Evolutionary conservation across 257 asterid genomes (phyloP).

Genomic region (Thymus mandschuricus): DNA sequence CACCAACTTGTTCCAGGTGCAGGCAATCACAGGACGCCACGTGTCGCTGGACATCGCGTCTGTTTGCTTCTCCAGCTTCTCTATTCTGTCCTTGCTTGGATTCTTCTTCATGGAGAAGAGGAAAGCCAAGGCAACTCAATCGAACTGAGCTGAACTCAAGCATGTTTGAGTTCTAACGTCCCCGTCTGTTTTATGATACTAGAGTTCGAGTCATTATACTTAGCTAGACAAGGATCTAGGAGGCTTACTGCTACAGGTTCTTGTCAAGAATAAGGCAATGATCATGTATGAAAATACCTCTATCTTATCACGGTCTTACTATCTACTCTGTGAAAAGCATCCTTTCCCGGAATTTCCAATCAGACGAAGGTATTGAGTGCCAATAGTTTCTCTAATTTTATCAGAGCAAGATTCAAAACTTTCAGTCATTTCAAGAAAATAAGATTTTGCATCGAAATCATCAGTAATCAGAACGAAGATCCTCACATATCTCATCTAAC

Average conservation of each 20-base stretch:
- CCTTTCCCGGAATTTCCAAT: background rate
- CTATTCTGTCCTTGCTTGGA: slow-evolving; percentile 56
- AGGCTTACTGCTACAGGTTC: background rate
- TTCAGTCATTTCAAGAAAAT: background rate
- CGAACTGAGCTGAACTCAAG: background rate
- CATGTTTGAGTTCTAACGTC: background rate
- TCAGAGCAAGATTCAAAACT: background rate
- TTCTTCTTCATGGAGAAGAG: slow-evolving; percentile 75
- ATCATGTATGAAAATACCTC: background rate
- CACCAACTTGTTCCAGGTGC: slow-evolving; percentile 51
- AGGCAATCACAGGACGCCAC: slow-evolving; percentile 64
- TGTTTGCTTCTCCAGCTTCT: slow-evolving; percentile 68
- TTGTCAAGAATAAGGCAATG: too few species aligned
- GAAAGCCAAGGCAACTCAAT: slow-evolving; percentile 30
- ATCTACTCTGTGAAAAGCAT: background rate
- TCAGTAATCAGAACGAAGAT: too few species aligned
- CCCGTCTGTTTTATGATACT: background rate
- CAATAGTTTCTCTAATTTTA: background rate
- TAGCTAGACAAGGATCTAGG: background rate
- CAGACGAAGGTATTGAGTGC: background rate
- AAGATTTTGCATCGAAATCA: background rate
- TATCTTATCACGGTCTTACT: background rate
- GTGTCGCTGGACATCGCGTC: slow-evolving; percentile 55
- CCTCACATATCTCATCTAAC: background rate
- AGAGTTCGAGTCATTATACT: too few species aligned